Evolutionary conservation across 208 protist genomes (phyloP).

Genomic region (Porcisia hertigi): DNA sequence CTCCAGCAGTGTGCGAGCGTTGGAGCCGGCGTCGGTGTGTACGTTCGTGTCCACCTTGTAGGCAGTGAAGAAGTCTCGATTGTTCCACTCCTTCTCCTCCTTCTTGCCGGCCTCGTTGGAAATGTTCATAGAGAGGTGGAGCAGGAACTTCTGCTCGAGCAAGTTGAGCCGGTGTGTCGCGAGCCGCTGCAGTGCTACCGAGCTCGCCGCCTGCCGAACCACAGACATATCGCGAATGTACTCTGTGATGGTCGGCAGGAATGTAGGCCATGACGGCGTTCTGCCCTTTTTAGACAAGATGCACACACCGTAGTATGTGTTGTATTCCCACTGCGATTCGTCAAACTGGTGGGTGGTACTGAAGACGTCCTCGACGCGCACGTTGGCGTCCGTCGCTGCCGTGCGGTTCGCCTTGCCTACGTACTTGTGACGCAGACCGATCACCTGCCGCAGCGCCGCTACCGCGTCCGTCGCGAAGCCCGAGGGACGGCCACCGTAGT

Average conservation of each 20-base stretch:
- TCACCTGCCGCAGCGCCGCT: constrained; percentile 59
- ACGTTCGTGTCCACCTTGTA: constrained; percentile 93
- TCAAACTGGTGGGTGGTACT: constrained; percentile 71
- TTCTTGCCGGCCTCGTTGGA: constrained; percentile 73
- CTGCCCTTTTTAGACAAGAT: constrained; percentile 70
- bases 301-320: constrained; percentile 90
- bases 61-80: constrained; percentile 89
- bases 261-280: constrained; percentile 74
- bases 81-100: constrained; percentile 90
- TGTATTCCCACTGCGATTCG: constrained; percentile 87
- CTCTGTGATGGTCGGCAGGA: constrained; percentile 71
- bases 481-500: constrained; percentile 35
- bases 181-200: constrained; percentile 74
- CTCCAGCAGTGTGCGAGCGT: constrained; percentile 86
- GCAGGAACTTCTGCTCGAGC: constrained; percentile 92
- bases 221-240: constrained; percentile 85
- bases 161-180: constrained; percentile 85
- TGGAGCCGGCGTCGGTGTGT: constrained; percentile 85
- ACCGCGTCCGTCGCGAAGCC: constrained; percentile 52
- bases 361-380: constrained; percentile 87
- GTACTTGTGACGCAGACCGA: constrained; percentile 81
- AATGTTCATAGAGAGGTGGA: constrained; percentile 94
- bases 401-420: constrained; percentile 53
- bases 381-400: constrained; percentile 33
- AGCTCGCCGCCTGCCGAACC: constrained; percentile 64